Conservation (phyloP, 108 stramenopile genomes). For the Discostella pseudostelligera region DNA sequence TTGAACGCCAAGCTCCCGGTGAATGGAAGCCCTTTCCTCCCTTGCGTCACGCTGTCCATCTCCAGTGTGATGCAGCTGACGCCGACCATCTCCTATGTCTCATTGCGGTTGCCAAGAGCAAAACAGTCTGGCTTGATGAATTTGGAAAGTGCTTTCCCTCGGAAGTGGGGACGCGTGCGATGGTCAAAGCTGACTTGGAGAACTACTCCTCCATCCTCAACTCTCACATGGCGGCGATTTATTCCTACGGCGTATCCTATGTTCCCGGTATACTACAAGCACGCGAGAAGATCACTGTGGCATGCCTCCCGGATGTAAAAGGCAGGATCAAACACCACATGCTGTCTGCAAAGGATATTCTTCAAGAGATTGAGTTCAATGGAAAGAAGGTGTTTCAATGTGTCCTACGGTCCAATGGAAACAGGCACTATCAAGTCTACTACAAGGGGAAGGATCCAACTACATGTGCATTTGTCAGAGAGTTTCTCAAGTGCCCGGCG, state of each 20-base stretch:
- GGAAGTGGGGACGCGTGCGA: background rate
- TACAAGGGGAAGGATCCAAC: background rate
- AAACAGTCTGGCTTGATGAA: background rate
- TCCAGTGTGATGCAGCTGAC: background rate
- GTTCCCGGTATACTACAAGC: background rate
- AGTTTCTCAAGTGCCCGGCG: background rate
- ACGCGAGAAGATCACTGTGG: background rate
- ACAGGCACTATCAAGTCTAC: no score
- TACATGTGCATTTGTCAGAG: background rate
- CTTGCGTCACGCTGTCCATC: background rate
- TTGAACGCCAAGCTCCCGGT: background rate
- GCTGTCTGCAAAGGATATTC: background rate
- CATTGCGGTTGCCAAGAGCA: background rate
- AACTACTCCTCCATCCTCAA: background rate
- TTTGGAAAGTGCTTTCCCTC: conserved; percentile 1
- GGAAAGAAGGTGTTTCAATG: background rate
- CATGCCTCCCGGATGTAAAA: background rate
- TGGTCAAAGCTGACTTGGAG: background rate
- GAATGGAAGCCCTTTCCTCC: background rate
- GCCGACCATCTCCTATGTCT: background rate
- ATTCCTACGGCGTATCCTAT: background rate
- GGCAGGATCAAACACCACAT: background rate
- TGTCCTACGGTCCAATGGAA: background rate
- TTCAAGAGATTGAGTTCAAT: background rate
- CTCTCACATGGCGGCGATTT: background rate